Base-by-base conservation (phyloP, 768 basidiomycete species). In the Leccinum sublutescens region DNA sequence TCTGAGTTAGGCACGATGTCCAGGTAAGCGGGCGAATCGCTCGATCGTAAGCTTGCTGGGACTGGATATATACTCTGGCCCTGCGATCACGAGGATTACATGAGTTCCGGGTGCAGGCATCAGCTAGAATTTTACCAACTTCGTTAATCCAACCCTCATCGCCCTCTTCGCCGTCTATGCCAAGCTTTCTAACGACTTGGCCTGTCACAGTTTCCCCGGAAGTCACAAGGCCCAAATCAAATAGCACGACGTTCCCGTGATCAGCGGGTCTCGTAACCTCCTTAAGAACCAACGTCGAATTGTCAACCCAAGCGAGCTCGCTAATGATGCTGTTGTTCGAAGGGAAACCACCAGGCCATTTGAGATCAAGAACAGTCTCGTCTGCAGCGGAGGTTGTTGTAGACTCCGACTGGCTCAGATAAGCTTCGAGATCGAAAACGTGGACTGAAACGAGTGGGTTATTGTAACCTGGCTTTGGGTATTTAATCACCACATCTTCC, bases 101-200 rank as follows among this genome's bases (percentile, higher is more conserved):
- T 61, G 40, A 65, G 55, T 56, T 43, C 19, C 50, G 19, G 45
- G 53, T 47, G 19, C 56, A 27, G 55, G 34, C n/a, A 48, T 56
- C 51, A 59, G 27, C 50, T n/a, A 47, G 59, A 27, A 17, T 25
- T 51, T 55, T 31, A 78, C 88, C 60, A 62, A 93, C 94, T 60
- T 84, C 77, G 53, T 98, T 92, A 61, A 98, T 93, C 97, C 97
- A 99, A 1, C 97, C 97, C 38, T 85, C 85, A 68, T 97, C 96
- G 0, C 86, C 89, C 68, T 96, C 82, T 66, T 95, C 95, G 6
- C 93, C 96, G 36, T 86, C 69, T 68, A 84, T 82, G 4, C 95
- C 96, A 10, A 96, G 78, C 60, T 79, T 87, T 58, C 96, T 78
- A 8, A 93, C 89, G 14, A 93, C 84, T 50, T 64, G 68, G 7